These are phyloP conservation scores for Pelargonium australe DNA, from an alignment of 441 rosid genomes.

Conservation along the genomic window DNA sequence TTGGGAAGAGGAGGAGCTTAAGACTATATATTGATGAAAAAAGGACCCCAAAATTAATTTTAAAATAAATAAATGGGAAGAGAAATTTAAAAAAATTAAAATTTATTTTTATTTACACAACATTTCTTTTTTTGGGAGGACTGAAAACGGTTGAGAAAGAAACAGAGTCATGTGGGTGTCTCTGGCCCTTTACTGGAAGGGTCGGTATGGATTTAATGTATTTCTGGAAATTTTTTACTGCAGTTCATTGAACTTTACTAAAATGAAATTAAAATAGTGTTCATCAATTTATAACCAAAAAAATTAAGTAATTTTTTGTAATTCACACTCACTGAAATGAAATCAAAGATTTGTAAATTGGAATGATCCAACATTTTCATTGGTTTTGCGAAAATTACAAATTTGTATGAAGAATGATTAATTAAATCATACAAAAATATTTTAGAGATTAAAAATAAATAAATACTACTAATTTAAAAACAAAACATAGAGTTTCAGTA, in stretches of 20 bases:
- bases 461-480: too few species aligned
- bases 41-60: slow-evolving; percentile 37
- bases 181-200: slow-evolving; percentile 33
- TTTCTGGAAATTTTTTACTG: background rate
- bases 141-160: slow-evolving; percentile 30
- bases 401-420: too few species aligned
- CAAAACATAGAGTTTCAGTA: too few species aligned
- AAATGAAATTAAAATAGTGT: too few species aligned
- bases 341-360: too few species aligned
- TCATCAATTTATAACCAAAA: too few species aligned
- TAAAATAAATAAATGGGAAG: slow-evolving; percentile 26
- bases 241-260: background rate
- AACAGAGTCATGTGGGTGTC: slow-evolving; percentile 58
- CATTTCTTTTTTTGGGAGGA: slow-evolving; percentile 18
- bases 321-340: too few species aligned
- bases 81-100: slow-evolving; percentile 9
- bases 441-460: too few species aligned
- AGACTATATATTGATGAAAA: slow-evolving; percentile 47
- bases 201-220: slow-evolving; percentile 54
- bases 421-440: too few species aligned
- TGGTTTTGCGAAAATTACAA: too few species aligned
- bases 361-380: too few species aligned
- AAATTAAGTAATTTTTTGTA: too few species aligned
- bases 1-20: slow-evolving; percentile 23
- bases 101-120: background rate